phyloP scores from a whole-genome alignment of 805 yeast species.

The Barnettozyma vustinii region DNA sequence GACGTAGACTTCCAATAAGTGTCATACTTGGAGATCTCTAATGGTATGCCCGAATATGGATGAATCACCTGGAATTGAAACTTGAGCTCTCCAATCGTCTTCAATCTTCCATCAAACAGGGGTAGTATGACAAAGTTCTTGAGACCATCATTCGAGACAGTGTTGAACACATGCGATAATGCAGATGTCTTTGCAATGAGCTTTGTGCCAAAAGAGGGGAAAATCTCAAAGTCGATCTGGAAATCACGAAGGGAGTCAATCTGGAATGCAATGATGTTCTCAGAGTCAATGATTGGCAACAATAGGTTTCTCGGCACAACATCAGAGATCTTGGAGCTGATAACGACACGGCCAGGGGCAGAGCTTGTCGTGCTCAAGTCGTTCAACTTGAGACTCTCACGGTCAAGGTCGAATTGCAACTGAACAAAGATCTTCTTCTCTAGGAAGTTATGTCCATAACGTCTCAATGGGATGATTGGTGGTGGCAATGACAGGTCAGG shows the following conservation, averaged over 20 bases:
- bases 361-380: slow-evolving; percentile 32
- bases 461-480: slow-evolving; percentile 86
- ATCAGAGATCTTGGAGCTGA: slow-evolving; percentile 71
- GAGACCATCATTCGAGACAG: slow-evolving; percentile 30
- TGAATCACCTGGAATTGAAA: slow-evolving; percentile 78
- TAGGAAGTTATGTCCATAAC: slow-evolving; percentile 93
- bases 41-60: slow-evolving; percentile 80
- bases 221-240: slow-evolving; percentile 79
- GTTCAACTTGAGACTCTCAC: slow-evolving; percentile 41
- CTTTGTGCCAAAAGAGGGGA: slow-evolving; percentile 92
- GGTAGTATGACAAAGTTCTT: slow-evolving; percentile 50
- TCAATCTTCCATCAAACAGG: slow-evolving; percentile 72
- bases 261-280: slow-evolving; percentile 71
- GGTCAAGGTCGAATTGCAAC: slow-evolving; percentile 52
- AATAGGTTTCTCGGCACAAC: slow-evolving; percentile 83
- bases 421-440: slow-evolving; percentile 87
- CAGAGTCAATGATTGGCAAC: slow-evolving; percentile 59
- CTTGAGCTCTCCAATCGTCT: slow-evolving; percentile 73
- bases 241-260: slow-evolving; percentile 73
- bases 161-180: slow-evolving; percentile 47
- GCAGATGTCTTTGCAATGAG: slow-evolving; percentile 86
- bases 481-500: slow-evolving; percentile 94
- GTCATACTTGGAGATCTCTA: slow-evolving; percentile 88
- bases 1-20: slow-evolving; percentile 93
- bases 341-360: slow-evolving; percentile 77